Conservation (phyloP, 331 rosid genomes). For the Quercus phellos region DNA sequence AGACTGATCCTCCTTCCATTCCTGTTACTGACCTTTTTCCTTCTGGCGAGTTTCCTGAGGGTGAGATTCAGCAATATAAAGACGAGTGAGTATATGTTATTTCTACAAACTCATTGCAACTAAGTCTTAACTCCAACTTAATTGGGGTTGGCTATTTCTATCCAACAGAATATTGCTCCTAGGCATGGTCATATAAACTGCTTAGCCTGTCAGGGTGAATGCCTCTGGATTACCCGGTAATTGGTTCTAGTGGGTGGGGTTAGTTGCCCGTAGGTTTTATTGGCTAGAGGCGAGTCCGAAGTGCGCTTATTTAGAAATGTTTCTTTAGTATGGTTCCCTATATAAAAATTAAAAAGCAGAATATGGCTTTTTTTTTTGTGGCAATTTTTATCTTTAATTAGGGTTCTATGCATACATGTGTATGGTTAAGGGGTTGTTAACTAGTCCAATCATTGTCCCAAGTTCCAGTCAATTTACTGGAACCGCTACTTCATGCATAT, state of each 20-base stretch:
- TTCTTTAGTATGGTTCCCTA: too few relatives aligned
- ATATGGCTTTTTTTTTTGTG: too few relatives aligned
- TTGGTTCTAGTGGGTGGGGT: too few relatives aligned
- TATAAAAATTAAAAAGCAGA: too few relatives aligned
- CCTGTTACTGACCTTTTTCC: slow-evolving; percentile 64
- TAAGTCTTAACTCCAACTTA: slow-evolving; percentile 1
- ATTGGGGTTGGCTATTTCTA: not conserved
- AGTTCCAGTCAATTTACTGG: not conserved
- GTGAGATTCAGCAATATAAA: slow-evolving; percentile 78
- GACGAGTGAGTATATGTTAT: slow-evolving; percentile 64
- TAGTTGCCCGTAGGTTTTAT: too few relatives aligned
- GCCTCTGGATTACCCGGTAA: too few relatives aligned
- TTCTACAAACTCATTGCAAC: slow-evolving; percentile 2
- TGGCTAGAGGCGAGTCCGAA: too few relatives aligned
- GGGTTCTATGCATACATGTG: not conserved
- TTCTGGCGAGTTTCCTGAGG: slow-evolving; percentile 83
- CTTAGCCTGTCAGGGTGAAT: too few relatives aligned
- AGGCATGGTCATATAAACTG: too few relatives aligned
- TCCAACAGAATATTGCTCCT: not conserved
- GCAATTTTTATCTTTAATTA: not conserved
- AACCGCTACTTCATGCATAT: not conserved
- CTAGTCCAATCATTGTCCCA: not conserved
- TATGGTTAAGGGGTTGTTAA: not conserved
- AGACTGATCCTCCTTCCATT: slow-evolving; percentile 80
- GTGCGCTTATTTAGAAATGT: too few relatives aligned